Evolutionary conservation across 1,284 basidiomycete species (phyloP).

Genomic region (Trichosporon inkin): DNA sequence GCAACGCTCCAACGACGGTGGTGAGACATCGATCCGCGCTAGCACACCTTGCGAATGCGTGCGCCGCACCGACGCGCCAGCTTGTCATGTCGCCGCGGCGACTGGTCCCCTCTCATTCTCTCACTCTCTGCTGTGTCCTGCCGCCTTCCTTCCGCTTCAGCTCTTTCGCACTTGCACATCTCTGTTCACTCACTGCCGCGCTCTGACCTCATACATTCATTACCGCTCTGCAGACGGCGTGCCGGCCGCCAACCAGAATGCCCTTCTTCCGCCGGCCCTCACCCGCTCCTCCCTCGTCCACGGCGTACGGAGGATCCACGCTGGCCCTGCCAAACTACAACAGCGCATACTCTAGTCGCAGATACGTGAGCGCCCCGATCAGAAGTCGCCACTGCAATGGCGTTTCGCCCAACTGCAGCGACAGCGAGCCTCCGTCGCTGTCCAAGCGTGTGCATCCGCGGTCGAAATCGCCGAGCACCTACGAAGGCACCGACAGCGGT

Average conservation of each 20-base stretch:
- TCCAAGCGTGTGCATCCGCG: background rate
- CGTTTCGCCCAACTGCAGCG: background rate
- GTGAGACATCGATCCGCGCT: no score
- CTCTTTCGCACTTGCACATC: no score
- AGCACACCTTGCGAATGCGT: no score
- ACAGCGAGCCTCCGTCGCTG: background rate
- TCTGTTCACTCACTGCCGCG: no score
- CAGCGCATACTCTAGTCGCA: background rate
- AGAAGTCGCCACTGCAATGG: background rate
- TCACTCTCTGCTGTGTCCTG: no score
- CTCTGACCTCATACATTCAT: no score
- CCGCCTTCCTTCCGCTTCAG: no score
- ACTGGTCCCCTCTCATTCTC: no score
- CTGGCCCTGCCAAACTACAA: background rate
- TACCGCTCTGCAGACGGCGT: no score
- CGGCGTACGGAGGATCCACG: slow-evolving; percentile 1
- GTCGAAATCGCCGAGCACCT: background rate
- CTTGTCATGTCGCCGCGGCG: no score
- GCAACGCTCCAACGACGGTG: no score
- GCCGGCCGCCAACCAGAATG: background rate
- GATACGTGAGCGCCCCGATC: background rate
- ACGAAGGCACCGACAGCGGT: background rate
- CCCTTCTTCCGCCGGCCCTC: background rate
- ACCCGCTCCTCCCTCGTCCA: background rate
- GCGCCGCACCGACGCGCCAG: no score